These are phyloP conservation scores for Aphanomyces invadans DNA, from an alignment of 352 stramenopile genomes.

Conservation along the genomic window DNA sequence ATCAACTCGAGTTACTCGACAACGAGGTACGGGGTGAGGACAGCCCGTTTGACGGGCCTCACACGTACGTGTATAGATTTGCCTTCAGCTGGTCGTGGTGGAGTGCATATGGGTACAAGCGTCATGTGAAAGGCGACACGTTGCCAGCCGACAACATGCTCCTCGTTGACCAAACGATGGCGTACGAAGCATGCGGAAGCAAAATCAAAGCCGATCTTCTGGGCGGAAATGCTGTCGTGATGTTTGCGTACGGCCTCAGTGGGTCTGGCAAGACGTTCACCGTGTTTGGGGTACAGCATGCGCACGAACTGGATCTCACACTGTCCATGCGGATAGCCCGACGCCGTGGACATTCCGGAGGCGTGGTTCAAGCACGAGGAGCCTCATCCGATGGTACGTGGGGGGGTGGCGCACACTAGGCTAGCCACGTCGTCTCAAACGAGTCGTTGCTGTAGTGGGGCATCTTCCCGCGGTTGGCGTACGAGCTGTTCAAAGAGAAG, in stretches of 20 bases:
- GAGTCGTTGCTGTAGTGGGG: constrained; percentile 53
- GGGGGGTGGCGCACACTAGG: no score
- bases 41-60: neutral
- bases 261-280: constrained; percentile 92
- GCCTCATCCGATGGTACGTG: constrained; percentile 61
- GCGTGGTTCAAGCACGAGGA: constrained; percentile 91
- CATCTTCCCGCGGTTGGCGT: constrained; percentile 87
- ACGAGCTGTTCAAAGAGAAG: constrained; percentile 92
- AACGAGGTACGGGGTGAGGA: constrained; percentile 53
- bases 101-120: constrained; percentile 89
- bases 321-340: constrained; percentile 37
- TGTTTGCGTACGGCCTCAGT: constrained; percentile 90
- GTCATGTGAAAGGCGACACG: constrained; percentile 66
- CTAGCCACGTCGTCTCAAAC: no score
- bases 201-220: constrained; percentile 92
- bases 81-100: constrained; percentile 91
- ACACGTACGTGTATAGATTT: constrained; percentile 41
- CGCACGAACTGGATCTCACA: neutral
- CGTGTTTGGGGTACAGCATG: constrained; percentile 68
- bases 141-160: constrained; percentile 70
- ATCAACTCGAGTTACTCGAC: constrained; percentile 91
- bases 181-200: constrained; percentile 77
- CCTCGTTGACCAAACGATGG: constrained; percentile 86
- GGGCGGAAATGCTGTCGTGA: constrained; percentile 86
- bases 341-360: constrained; percentile 88